A percentile compares a stretch with the other conserved stretches of the same genome.
Evolutionary conservation across 2,329 filamentous ascomycete species (phyloP).

Genomic region (Penicillium corylophilum): DNA sequence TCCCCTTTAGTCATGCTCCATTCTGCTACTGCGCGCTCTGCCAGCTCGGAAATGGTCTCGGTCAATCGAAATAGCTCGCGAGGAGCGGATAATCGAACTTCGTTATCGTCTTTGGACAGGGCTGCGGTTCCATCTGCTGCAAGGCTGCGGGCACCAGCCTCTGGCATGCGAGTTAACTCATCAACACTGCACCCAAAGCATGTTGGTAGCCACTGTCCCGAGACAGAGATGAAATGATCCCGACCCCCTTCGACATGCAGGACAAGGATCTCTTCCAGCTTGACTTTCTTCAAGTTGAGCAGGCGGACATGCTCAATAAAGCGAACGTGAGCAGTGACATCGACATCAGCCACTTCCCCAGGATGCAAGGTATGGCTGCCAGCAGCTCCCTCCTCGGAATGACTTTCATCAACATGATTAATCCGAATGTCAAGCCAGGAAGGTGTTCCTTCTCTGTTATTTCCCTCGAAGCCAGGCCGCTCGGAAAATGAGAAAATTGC

Average conservation of each 20-base stretch:
- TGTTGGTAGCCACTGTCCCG: constrained; percentile 74
- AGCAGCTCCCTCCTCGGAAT: constrained; percentile 31
- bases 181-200: constrained; percentile 84
- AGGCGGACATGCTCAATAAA: constrained; percentile 62
- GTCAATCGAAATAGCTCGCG: constrained; percentile 87
- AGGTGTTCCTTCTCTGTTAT: constrained; percentile 46
- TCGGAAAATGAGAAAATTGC: constrained; percentile 80
- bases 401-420: constrained; percentile 46
- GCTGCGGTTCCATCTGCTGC: constrained; percentile 26
- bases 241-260: constrained; percentile 78
- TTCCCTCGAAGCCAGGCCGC: constrained; percentile 56
- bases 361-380: constrained; percentile 70
- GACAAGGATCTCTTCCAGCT: constrained; percentile 83
- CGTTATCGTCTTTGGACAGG: constrained; percentile 37
- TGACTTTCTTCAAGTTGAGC: constrained; percentile 67
- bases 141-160: constrained; percentile 72
- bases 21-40: constrained; percentile 59
- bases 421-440: constrained; percentile 73
- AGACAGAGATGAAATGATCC: constrained; percentile 86
- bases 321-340: constrained; percentile 66
- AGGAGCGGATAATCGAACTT: constrained; percentile 71
- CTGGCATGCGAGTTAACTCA: constrained; percentile 80
- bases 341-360: constrained; percentile 73
- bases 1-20: constrained; percentile 59
- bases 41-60: constrained; percentile 67